Percentiles rank a stretch among this genome's conserved stretches.
Conservation (phyloP, 805 yeast genomes). For the Isabelozyma pseudorhagii region DNA sequence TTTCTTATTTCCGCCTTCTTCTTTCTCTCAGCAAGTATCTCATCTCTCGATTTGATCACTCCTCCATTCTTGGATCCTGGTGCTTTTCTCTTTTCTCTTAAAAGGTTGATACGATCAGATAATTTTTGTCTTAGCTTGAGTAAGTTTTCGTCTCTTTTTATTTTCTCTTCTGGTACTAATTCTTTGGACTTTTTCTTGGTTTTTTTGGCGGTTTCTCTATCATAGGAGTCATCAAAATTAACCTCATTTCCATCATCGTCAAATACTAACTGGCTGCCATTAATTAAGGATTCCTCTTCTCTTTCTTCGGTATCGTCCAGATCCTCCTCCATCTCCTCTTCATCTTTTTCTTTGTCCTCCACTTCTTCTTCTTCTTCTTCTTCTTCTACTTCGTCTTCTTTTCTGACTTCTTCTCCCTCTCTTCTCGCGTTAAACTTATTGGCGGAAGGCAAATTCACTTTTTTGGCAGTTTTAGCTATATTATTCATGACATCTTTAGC, state of each 20-base stretch:
- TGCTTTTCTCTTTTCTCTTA: constrained; percentile 85
- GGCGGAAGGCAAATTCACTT: constrained; percentile 42
- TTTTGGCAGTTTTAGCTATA: constrained; percentile 52
- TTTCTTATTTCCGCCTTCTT: constrained; percentile 43
- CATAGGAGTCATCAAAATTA: not conserved
- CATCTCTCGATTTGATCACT: constrained; percentile 83
- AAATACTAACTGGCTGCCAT: constrained; percentile 42
- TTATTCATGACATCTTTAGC: constrained; percentile 62
- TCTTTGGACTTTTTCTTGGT: constrained; percentile 13
- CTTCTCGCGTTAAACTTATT: constrained; percentile 11
- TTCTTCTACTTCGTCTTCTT: constrained; percentile 6
- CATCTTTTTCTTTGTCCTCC: constrained; percentile 16
- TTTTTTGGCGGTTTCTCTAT: constrained; percentile 2
- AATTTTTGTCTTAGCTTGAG: constrained; percentile 75
- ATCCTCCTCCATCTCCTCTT: constrained; percentile 2
- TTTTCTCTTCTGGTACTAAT: constrained; percentile 47
- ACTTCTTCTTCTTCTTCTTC: constrained; percentile 12
- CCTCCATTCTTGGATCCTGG: constrained; percentile 81
- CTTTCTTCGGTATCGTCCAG: not conserved
- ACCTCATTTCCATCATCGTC: constrained; percentile 57
- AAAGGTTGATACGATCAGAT: constrained; percentile 62
- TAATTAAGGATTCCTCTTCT: constrained; percentile 9
- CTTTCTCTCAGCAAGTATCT: constrained; percentile 64
- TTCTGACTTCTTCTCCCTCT: constrained; percentile 11
- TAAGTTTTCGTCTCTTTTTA: constrained; percentile 50